Evolutionary conservation across 305 asterid species (phyloP), one percentile per base, ranked within the genome.

Genomic region (Fraxinus nigra): DNA sequence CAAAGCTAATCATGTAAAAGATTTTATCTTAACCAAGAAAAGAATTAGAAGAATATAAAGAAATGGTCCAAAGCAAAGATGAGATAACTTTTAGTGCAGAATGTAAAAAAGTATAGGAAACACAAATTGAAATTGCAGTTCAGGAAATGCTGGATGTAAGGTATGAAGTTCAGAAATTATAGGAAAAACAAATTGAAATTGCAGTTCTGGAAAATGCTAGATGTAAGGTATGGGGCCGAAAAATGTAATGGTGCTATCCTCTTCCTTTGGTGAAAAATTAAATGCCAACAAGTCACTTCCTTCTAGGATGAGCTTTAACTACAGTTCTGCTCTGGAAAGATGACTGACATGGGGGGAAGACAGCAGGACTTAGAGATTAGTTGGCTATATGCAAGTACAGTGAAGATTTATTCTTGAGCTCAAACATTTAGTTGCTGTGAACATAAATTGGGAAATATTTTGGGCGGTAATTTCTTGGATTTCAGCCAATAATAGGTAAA

Each of bases 1-100:
- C 20, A 16, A 67, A 67, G 20, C 34, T 10, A 67, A 72, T 72
- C 26, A 14, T 14, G 46, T 72, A 33, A 69, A 18, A 7, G 14
- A 72, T 14, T 5, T 33, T 33, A 20, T 67, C 30, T 79, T 38
- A 63, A 73, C 75, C 54, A 35, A 56, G 74, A 63, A 78, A 70
- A 33, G 76, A 26, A 69, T 32, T 69, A 32, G 40, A 14, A 69
- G 59, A 78, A 38, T 78, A 11, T 81, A 82, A 78, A 76, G 46
- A 75, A 59, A 61, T 61, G 54, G 6, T 65, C 22, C 26, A 33
- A 28, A n/a, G 65, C 5, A 56, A 59, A 30, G 18, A 14, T 28
- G 84, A 59, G 43, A 32, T 33, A 30, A 28, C 35, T 28, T 67
- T 11, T 67, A 26, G 33, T 67, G 8, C 16, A 8, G 43, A 26